Base-by-base conservation (phyloP, 805 yeast genomes). In the Barnettozyma californica region DNA sequence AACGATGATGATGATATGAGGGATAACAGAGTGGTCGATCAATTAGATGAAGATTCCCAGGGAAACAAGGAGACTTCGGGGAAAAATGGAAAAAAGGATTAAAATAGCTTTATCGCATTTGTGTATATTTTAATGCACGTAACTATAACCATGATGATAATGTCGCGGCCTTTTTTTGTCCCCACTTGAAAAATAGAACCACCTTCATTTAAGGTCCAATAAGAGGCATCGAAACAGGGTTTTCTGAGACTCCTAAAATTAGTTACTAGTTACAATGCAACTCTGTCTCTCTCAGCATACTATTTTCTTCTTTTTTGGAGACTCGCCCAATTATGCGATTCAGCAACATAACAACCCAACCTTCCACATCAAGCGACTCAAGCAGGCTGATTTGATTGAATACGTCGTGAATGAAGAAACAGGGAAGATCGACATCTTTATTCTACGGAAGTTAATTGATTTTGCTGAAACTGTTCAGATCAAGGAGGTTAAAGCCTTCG, bases 1-100 rank as follows among this genome's bases (percentile, higher is more conserved):
- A 58, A 53, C 19, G 50, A 58, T 9, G 59, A 55, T 31, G 56
- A 53, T 18, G 62, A 58, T 4, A 18, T 18, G 38, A 47, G 36
- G 18, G 50, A 49, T 23, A 44, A 44, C 27, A 45, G 47, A 33
- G 44, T 39, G 10, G 35, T 31, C 11, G 42, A 36, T 14, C 16
- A 36, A 26, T 23, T 14, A 29, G 34, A 26, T 16, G 47, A 41
- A 14, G 38, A 18, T 13, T 50, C 50, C n/a, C 27, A 41, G 14
- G 27, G 31, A 33, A 42, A 27, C n/a, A 35, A 33, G 25, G 16
- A 31, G 7, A 44, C 38, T 11, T 23, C 9, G 23, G 38, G 23
- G 20, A 38, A 40, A 14, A 42, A 18, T 40, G 40, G 21, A 14
- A 43, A 46, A 25, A 39, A 51, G 29, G 49, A 47, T 37, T 46